phyloP scores from a whole-genome alignment of 73 alveolate genomes.

The Stentor roeselii region DNA sequence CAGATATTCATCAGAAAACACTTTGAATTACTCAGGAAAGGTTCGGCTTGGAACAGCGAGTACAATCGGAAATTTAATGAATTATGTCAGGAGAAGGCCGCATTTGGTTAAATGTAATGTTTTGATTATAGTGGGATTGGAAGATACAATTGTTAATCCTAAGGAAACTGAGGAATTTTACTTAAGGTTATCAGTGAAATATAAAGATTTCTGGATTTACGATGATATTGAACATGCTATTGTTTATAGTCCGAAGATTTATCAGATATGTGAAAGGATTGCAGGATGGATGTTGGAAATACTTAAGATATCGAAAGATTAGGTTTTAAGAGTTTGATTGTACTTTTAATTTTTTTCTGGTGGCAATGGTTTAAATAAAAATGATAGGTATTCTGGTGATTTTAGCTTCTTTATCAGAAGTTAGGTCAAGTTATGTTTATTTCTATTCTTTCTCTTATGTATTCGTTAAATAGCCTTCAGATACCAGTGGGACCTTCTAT shows the following conservation, averaged over 20 bases:
- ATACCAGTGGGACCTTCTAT: too few relatives aligned
- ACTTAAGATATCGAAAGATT: too few relatives aligned
- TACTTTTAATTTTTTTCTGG: too few relatives aligned
- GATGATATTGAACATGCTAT: neutral
- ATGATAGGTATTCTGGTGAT: too few relatives aligned
- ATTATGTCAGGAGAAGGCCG: neutral
- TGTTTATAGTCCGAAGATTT: neutral
- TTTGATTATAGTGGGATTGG: neutral
- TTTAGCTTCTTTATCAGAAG: too few relatives aligned
- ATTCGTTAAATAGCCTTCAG: too few relatives aligned
- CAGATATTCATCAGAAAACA: neutral
- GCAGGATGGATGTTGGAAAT: neutral
- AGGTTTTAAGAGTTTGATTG: too few relatives aligned
- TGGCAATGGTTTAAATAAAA: too few relatives aligned
- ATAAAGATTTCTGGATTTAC: neutral
- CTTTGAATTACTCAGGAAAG: neutral
- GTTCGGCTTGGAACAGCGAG: neutral
- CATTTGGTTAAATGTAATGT: too few relatives aligned
- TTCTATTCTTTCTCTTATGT: too few relatives aligned
- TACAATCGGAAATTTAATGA: neutral
- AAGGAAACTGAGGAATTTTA: too few relatives aligned
- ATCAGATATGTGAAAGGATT: neutral
- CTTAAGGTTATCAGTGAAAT: neutral
- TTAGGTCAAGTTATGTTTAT: too few relatives aligned
- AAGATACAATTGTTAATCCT: neutral